These are phyloP conservation scores for Physaria fendleri DNA, from an alignment of 345 rosid genomes.

Conservation along the genomic window DNA sequence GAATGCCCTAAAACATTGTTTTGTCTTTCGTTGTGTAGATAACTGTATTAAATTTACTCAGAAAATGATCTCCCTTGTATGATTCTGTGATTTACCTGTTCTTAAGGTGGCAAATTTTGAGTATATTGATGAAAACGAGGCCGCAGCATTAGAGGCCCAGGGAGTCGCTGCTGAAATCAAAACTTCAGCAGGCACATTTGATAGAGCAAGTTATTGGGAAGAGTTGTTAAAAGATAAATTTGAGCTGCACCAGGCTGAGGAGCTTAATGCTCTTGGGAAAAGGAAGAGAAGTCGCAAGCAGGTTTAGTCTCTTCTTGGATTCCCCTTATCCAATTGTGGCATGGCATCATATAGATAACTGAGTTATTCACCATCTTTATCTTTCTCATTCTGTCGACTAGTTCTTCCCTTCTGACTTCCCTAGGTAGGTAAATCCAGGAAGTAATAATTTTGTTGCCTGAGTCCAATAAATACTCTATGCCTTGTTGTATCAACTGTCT, in stretches of 20 bases:
- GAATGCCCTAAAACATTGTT: no score
- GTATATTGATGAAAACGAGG: constrained; percentile 63
- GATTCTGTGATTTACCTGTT: constrained; percentile 6
- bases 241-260: constrained; percentile 62
- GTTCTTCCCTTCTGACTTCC: constrained; percentile 1
- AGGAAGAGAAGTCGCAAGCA: constrained; percentile 79
- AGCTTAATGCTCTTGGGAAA: constrained; percentile 68
- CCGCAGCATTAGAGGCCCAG: constrained; percentile 50
- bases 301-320: constrained; percentile 36
- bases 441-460: constrained; percentile 1
- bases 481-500: background rate
- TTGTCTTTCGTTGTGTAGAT: no score
- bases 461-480: background rate
- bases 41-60: no score
- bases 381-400: background rate
- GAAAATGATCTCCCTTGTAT: background rate
- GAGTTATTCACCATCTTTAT: background rate
- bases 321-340: background rate
- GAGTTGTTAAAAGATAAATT: constrained; percentile 55
- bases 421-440: background rate
- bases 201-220: constrained; percentile 60
- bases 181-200: constrained; percentile 43
- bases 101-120: constrained; percentile 75
- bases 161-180: constrained; percentile 53
- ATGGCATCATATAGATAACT: background rate